A percentile compares a stretch with the other conserved stretches of the same genome.
Evolutionary conservation across 768 basidiomycete species (phyloP).

Genomic region (Termitomyces sp.): DNA sequence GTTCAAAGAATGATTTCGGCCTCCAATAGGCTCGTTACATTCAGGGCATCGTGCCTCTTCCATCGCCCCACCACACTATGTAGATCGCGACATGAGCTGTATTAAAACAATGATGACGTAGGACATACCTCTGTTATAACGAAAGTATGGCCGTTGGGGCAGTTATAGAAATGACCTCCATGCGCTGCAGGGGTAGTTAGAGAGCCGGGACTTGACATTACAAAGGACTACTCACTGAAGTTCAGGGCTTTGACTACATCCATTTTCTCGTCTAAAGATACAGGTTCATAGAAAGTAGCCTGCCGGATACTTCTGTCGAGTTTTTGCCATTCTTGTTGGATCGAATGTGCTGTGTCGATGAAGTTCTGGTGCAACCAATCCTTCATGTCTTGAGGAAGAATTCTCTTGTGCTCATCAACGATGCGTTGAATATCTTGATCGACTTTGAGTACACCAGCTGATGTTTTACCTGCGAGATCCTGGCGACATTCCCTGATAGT

Average conservation of each 20-base stretch:
- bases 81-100: neutral
- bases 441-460: constrained; percentile 5
- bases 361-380: constrained; percentile 44
- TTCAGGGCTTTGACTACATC: constrained; percentile 43
- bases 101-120: neutral
- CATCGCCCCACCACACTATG: constrained; percentile 57
- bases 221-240: constrained; percentile 32
- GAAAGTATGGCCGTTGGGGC: constrained; percentile 57
- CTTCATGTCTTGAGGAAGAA: constrained; percentile 20
- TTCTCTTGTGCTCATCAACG: constrained; percentile 10
- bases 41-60: constrained; percentile 46
- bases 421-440: constrained; percentile 9
- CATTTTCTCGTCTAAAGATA: constrained; percentile 50
- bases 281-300: constrained; percentile 43
- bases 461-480: constrained; percentile 17
- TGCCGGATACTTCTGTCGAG: constrained; percentile 31
- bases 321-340: constrained; percentile 42
- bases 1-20: constrained; percentile 34
- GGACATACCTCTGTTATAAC: constrained; percentile 48
- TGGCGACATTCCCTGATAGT: constrained; percentile 17
- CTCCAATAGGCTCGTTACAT: constrained; percentile 51
- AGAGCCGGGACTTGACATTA: neutral
- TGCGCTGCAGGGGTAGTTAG: constrained; percentile 18
- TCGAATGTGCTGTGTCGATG: constrained; percentile 23
- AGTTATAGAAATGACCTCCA: constrained; percentile 43